Evolutionary conservation across 2,329 filamentous ascomycete species (phyloP).

Genomic region (Sclerotinia sclerotiorum): DNA sequence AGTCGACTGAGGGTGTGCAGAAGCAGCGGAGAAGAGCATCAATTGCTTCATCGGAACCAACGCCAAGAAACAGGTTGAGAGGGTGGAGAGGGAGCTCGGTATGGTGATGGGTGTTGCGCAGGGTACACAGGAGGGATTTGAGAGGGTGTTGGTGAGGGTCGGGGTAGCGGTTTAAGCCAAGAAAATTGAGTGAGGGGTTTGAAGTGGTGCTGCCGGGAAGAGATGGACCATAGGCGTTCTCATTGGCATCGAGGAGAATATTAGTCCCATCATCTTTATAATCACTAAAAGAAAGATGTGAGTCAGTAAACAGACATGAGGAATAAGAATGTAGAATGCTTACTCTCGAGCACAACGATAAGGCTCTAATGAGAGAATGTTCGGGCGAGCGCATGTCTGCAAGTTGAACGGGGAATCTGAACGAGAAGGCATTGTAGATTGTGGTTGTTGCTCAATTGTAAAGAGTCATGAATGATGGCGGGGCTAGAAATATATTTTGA

Average conservation of each 20-base stretch:
- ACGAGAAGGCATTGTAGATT: constrained; percentile 36
- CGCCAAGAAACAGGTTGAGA: constrained; percentile 88
- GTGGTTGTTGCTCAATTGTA: constrained; percentile 10
- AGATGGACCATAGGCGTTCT: constrained; percentile 91
- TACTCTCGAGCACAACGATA: constrained; percentile 83
- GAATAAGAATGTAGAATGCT: constrained; percentile 38
- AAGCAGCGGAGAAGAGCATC: constrained; percentile 92
- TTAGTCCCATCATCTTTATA: constrained; percentile 99
- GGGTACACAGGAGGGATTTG: constrained; percentile 80
- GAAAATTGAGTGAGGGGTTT: constrained; percentile 65
- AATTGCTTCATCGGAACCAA: constrained; percentile 95
- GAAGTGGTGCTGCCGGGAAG: constrained; percentile 50
- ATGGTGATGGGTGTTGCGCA: constrained; percentile 84
- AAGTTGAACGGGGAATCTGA: constrained; percentile 66
- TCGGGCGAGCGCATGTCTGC: constrained; percentile 70
- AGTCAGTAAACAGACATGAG: constrained; percentile 33
- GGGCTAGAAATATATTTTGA: constrained; percentile 23
- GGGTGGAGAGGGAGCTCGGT: constrained; percentile 71
- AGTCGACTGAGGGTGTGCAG: constrained; percentile 82
- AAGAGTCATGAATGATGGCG: background rate
- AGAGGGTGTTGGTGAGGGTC: constrained; percentile 90
- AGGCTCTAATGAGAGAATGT: constrained; percentile 73
- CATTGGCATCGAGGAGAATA: constrained; percentile 94
- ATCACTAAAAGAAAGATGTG: constrained; percentile 60
- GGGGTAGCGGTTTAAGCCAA: constrained; percentile 88